These are phyloP conservation scores for Mucor mucedo DNA, from an alignment of 371 early-diverging fungal species.

Conservation along the genomic window DNA sequence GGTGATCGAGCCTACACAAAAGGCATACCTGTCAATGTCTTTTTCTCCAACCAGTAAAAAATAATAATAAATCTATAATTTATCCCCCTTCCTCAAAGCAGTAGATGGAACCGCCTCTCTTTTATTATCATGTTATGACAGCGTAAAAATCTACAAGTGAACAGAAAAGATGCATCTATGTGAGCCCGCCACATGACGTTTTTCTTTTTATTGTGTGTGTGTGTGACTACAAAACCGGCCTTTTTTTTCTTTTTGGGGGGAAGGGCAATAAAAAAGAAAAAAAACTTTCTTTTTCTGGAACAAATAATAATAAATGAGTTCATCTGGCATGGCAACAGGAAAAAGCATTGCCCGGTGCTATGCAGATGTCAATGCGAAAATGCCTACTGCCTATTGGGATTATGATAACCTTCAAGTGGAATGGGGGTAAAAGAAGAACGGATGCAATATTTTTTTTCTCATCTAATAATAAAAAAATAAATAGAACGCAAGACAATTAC, in stretches of 20 bases:
- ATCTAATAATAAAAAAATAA: not conserved
- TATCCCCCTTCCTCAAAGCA: too few species aligned
- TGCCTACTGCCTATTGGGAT: constrained; percentile 94
- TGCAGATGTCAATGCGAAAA: constrained; percentile 85
- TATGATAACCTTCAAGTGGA: constrained; percentile 87
- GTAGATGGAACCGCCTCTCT: too few species aligned
- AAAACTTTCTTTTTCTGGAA: not conserved
- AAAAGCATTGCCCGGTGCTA: constrained; percentile 83
- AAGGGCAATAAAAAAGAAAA: constrained; percentile 1
- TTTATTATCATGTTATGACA: too few species aligned
- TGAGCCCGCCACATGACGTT: not conserved
- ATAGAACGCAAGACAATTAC: constrained; percentile 92
- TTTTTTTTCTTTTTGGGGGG: not conserved
- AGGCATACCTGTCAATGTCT: too few species aligned
- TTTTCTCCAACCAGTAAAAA: too few species aligned
- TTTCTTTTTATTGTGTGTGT: not conserved
- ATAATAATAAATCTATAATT: too few species aligned
- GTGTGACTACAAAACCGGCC: constrained; percentile 13
- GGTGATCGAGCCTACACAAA: too few species aligned
- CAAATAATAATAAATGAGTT: constrained; percentile 12
- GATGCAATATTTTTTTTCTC: not conserved
- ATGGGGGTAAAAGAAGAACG: constrained; percentile 73
- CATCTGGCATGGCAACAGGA: constrained; percentile 9
- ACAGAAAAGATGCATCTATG: too few species aligned
- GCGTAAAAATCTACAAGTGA: too few species aligned